Base-by-base conservation (phyloP, 768 basidiomycete species). In the Cystobasidiopsis lactophilus region DNA sequence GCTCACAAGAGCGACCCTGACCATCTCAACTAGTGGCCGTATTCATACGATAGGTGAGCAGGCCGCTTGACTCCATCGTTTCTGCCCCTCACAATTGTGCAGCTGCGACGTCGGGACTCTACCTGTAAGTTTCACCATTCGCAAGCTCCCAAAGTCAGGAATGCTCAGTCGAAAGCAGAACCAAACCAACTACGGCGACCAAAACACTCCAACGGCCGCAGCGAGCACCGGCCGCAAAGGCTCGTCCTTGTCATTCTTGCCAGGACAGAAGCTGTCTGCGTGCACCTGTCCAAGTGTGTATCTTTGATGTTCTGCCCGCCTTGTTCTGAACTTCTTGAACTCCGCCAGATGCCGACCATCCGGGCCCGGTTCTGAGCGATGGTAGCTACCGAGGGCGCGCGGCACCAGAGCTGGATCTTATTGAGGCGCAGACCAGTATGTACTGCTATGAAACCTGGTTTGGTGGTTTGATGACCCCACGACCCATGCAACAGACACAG, bases 201-300 rank as follows among this genome's bases (percentile, higher is more conserved):
- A 9, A 1, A 63, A 64, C 44, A 60, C 60, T 1, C 88, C 88
- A 1, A 52, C 59, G 11, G 73, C 33, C 9, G 33, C 78, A 3
- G 78, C 83, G 5, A 68, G 73, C 4, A 67, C 68, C 18, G 71
- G 72, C 51, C 84, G 62, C 23, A 68, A 73, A 38, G 70, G 69
- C 49, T 73, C 70, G 39, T 72, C 70, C 7, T 69, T 93, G 26
- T 86, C 85, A 0, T 91, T 72, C 65, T 78, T 91, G 41, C 85
- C 80, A 2, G 88, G 89, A 14, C 86, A 91, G 64, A 74, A 77
- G 52, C 69, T 93, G 24, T 85, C 83, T 4, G 70, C 81, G 46
- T 95, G 89, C 66, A 93, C 88, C 2, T 95, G 88, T 62, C 67
- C 72, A 14, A 77, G 78, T 26, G 81, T 88, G 67, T 69, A 76